Conservation (phyloP, 331 rosid species). For the Phaseolus coccineus region DNA sequence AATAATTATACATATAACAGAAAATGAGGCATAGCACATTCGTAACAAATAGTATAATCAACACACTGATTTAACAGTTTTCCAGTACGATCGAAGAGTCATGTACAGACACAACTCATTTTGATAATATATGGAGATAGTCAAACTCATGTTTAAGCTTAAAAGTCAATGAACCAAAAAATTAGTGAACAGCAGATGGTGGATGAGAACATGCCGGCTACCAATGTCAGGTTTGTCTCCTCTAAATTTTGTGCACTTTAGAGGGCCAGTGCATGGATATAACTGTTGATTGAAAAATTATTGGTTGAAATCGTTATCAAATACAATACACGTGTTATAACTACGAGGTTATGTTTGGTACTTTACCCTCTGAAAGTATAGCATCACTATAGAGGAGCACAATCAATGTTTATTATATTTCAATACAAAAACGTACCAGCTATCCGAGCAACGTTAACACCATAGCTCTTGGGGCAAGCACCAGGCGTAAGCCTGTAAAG, state of each 20-base stretch:
- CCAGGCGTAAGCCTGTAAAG: slow-evolving; percentile 84
- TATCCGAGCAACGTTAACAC: slow-evolving; percentile 90
- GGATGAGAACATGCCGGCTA: slow-evolving; percentile 23
- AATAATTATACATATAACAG: background rate
- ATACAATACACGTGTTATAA: background rate
- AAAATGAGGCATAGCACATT: background rate
- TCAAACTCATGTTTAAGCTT: background rate
- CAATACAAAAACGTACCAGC: slow-evolving; percentile 68
- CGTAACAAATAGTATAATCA: slow-evolving; percentile 10
- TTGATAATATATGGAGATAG: background rate
- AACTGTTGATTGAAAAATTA: background rate
- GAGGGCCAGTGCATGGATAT: background rate
- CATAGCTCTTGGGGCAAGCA: slow-evolving; percentile 99
- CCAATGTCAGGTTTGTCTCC: slow-evolving; percentile 11
- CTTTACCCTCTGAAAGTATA: background rate
- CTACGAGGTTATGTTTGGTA: background rate
- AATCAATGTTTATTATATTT: background rate
- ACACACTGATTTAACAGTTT: slow-evolving; percentile 1
- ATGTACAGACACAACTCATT: background rate
- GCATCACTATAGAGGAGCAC: background rate
- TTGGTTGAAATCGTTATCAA: background rate
- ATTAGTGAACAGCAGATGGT: slow-evolving; percentile 8
- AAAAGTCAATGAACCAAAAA: slow-evolving; percentile 22
- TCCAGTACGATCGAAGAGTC: slow-evolving; percentile 1
- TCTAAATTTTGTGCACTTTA: background rate